Percentiles rank a stretch among this genome's conserved stretches.
These are phyloP conservation scores for Fagopyrum esculentum DNA, from an alignment of 148 eudicot species.

Conservation along the genomic window DNA sequence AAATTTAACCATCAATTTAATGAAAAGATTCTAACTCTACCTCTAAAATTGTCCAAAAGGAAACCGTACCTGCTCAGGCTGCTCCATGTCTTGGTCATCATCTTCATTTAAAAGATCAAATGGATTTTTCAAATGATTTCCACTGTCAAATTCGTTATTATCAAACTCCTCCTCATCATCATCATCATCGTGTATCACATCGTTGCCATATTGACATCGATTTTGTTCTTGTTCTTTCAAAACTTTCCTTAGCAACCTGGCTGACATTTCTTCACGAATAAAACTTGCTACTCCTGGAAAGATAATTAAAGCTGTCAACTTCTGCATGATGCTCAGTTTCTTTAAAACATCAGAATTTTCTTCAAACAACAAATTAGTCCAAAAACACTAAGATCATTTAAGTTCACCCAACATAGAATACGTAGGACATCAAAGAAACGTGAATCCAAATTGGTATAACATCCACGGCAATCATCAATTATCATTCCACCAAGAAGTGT, in stretches of 20 bases:
- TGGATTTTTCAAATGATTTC: slow-evolving; percentile 24
- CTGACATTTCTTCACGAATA: slow-evolving; percentile 30
- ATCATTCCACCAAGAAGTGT: not conserved
- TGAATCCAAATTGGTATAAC: not conserved
- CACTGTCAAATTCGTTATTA: slow-evolving; percentile 29
- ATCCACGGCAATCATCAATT: not conserved
- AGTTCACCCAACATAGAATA: not conserved
- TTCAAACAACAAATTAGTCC: not conserved
- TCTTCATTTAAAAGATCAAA: slow-evolving; percentile 39
- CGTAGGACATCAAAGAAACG: not conserved
- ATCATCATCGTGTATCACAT: slow-evolving; percentile 19
- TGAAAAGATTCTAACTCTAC: too few species aligned
- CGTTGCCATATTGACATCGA: slow-evolving; percentile 14
- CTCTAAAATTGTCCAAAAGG: not conserved
- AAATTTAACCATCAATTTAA: not conserved
- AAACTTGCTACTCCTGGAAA: not conserved
- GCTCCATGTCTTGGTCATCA: slow-evolving; percentile 23
- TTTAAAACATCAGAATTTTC: not conserved
- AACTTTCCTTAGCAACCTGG: slow-evolving; percentile 38
- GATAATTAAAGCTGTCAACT: not conserved
- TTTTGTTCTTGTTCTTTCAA: slow-evolving; percentile 33
- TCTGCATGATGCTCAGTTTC: not conserved
- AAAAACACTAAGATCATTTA: not conserved
- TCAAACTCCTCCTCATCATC: slow-evolving; percentile 19
- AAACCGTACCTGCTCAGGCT: slow-evolving; percentile 37